These are phyloP conservation scores for Lineolata rhizophorae DNA, from an alignment of 495 filamentous ascomycete genomes.

Conservation along the genomic window DNA sequence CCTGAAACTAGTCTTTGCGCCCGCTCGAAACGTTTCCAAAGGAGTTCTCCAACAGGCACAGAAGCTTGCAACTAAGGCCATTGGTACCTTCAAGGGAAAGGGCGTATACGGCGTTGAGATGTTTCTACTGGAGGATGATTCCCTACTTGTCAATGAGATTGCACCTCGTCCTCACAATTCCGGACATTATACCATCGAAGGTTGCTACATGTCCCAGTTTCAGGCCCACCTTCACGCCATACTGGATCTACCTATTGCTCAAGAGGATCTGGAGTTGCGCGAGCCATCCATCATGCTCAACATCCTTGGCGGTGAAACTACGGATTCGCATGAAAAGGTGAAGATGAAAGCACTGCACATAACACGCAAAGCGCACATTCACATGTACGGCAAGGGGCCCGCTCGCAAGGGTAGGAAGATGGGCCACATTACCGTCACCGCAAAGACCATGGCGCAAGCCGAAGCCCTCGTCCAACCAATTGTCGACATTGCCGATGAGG, in stretches of 20 bases:
- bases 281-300: slow-evolving; percentile 79
- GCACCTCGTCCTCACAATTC: slow-evolving; percentile 94
- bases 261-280: slow-evolving; percentile 33
- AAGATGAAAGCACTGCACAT: slow-evolving; percentile 39
- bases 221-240: slow-evolving; percentile 78
- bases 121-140: slow-evolving; percentile 61
- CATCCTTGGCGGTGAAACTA: slow-evolving; percentile 58
- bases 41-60: slow-evolving; percentile 41
- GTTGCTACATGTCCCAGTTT: slow-evolving; percentile 74
- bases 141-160: slow-evolving; percentile 71
- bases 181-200: slow-evolving; percentile 94
- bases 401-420: slow-evolving; percentile 78
- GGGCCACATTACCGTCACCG: slow-evolving; percentile 71
- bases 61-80: slow-evolving; percentile 54
- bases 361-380: slow-evolving; percentile 36
- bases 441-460: slow-evolving; percentile 45
- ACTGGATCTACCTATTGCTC: slow-evolving; percentile 49
- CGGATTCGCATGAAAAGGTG: slow-evolving; percentile 46
- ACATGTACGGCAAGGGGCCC: slow-evolving; percentile 73
- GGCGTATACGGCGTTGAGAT: slow-evolving; percentile 95
- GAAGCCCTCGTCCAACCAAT: slow-evolving; percentile 35
- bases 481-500: slow-evolving; percentile 14
- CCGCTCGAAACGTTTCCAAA: slow-evolving; percentile 48
- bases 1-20: slow-evolving; percentile 82
- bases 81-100: slow-evolving; percentile 61